phyloP scores from a whole-genome alignment of 2,329 filamentous ascomycete genomes.

The Mariannaea elegans region DNA sequence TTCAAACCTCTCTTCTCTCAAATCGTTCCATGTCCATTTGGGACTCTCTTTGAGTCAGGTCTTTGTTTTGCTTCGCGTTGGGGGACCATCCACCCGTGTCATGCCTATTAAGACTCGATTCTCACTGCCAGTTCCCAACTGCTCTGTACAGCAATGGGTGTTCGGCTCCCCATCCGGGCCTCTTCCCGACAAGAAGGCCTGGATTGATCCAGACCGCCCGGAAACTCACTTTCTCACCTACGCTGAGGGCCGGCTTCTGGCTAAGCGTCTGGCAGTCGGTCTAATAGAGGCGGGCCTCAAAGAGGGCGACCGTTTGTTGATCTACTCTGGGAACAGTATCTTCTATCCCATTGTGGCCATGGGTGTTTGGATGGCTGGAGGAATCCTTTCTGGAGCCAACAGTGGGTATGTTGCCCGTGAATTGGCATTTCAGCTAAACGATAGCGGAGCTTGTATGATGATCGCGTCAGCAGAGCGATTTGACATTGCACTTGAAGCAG shows the following conservation, averaged over 20 bases:
- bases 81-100: background rate
- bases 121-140: constrained; percentile 53
- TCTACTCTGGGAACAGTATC: constrained; percentile 78
- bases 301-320: constrained; percentile 73
- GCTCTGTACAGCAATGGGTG: constrained; percentile 65
- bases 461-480: constrained; percentile 69
- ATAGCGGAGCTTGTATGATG: constrained; percentile 74
- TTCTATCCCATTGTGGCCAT: constrained; percentile 77
- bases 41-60: background rate
- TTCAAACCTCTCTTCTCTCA: background rate
- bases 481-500: constrained; percentile 72
- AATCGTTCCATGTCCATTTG: background rate
- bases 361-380: constrained; percentile 80
- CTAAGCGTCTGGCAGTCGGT: constrained; percentile 77
- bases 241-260: constrained; percentile 72
- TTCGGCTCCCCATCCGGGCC: constrained; percentile 58
- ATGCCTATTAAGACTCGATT: constrained; percentile 62
- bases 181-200: constrained; percentile 55
- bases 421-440: constrained; percentile 77
- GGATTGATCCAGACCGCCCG: constrained; percentile 73
- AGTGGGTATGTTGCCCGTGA: constrained; percentile 74
- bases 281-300: constrained; percentile 70
- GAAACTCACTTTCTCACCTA: constrained; percentile 73
- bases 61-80: no score
- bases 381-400: constrained; percentile 80